Evolutionary conservation across 352 stramenopile genomes (phyloP).

Genomic region (Phytophthora pseudosyringae): DNA sequence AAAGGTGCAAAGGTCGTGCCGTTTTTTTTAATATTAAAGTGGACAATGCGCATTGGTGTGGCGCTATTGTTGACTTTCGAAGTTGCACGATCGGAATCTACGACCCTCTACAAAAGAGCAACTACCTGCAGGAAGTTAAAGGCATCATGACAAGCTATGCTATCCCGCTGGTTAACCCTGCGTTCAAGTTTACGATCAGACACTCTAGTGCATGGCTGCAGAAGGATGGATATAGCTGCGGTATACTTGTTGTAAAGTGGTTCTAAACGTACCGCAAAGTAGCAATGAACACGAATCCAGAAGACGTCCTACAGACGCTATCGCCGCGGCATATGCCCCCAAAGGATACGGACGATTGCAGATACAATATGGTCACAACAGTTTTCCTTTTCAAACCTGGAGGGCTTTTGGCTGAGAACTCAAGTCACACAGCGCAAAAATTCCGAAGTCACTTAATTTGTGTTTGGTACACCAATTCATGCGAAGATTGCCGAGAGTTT

Average conservation of each 20-base stretch:
- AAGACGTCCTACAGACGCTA: background rate
- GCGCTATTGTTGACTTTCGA: slow-evolving; percentile 4
- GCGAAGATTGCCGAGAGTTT: background rate
- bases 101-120: background rate
- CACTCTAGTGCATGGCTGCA: background rate
- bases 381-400: background rate
- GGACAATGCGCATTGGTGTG: slow-evolving; percentile 3
- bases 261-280: slow-evolving; percentile 3
- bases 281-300: background rate
- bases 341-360: background rate
- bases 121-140: slow-evolving; percentile 8
- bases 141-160: background rate
- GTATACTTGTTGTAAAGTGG: slow-evolving; percentile 2
- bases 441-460: background rate
- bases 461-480: background rate
- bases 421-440: no score
- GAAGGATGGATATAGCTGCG: slow-evolving; percentile 6
- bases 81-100: slow-evolving; percentile 1
- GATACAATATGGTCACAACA: slow-evolving; percentile 6
- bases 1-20: background rate
- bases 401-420: background rate
- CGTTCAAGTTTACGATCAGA: background rate
- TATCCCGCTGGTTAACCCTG: background rate
- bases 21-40: slow-evolving; percentile 2
- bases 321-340: background rate